phyloP scores from a whole-genome alignment of 495 filamentous ascomycete species.

The Hypoxylon fuscum region DNA sequence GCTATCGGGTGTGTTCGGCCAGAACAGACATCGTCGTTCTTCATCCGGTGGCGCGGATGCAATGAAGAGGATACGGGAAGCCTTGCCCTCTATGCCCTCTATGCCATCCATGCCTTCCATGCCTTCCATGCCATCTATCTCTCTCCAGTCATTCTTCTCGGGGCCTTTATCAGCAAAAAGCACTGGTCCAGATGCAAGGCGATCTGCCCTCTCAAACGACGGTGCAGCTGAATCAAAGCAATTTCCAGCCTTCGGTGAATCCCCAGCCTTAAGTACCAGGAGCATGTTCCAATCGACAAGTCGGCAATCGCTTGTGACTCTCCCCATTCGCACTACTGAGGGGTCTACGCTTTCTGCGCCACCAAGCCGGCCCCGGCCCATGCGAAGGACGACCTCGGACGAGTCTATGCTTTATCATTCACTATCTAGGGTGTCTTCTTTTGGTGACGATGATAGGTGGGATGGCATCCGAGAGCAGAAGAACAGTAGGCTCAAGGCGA shows the following conservation, averaged over 20 bases:
- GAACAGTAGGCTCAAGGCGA: slow-evolving; percentile 89
- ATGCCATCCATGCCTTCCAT: slow-evolving; percentile 55
- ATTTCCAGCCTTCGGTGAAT: slow-evolving; percentile 31
- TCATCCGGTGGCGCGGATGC: slow-evolving; percentile 55
- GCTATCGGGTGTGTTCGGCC: slow-evolving; percentile 50
- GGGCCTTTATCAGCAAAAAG: slow-evolving; percentile 39
- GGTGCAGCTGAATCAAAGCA: slow-evolving; percentile 40
- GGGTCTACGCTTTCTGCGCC: slow-evolving; percentile 32
- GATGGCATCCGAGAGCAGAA: slow-evolving; percentile 79
- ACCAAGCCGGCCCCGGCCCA: slow-evolving; percentile 38
- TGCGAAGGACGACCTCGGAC: slow-evolving; percentile 76
- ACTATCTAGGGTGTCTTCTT: slow-evolving; percentile 78
- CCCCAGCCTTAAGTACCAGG: slow-evolving; percentile 21
- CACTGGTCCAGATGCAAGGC: slow-evolving; percentile 31
- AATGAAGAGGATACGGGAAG: slow-evolving; percentile 57
- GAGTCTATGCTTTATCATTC: slow-evolving; percentile 74
- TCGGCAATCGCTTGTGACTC: slow-evolving; percentile 41
- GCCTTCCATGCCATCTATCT: slow-evolving; percentile 57
- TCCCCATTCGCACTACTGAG: slow-evolving; percentile 40
- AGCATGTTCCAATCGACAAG: slow-evolving; percentile 43
- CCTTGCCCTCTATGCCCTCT: slow-evolving; percentile 58
- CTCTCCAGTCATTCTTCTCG: slow-evolving; percentile 62
- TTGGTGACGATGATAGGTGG: slow-evolving; percentile 88
- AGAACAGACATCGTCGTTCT: slow-evolving; percentile 47
- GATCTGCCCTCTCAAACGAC: slow-evolving; percentile 8